Evolutionary conservation across 306 rosid species (phyloP).

Genomic region (Canavalia gladiata): DNA sequence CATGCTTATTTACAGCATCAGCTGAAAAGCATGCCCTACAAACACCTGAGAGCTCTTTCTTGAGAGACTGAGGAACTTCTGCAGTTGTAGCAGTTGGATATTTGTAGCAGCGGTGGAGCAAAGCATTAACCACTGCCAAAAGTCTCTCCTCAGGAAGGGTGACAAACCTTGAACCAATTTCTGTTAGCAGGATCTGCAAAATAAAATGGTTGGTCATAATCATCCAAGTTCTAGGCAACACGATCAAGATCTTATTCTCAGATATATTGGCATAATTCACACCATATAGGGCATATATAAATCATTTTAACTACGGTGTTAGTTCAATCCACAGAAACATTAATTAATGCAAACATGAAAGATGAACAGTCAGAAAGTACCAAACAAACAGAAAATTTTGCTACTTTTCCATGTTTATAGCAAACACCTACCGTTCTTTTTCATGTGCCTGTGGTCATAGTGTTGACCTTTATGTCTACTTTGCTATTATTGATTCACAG

Average conservation of each 20-base stretch:
- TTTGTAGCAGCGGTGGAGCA: constrained; percentile 99
- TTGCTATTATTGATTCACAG: constrained; percentile 17
- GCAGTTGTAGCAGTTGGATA: constrained; percentile 99
- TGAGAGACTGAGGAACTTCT: constrained; percentile 99
- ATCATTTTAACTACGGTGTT: constrained; percentile 9
- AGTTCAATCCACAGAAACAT: constrained; percentile 34
- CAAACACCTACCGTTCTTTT: constrained; percentile 10
- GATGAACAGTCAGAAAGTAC: constrained; percentile 6
- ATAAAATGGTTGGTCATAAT: constrained; percentile 35
- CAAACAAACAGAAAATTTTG: constrained; percentile 4
- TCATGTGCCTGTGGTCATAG: constrained; percentile 25
- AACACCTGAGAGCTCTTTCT: constrained; percentile 99
- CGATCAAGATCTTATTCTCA: constrained; percentile 8
- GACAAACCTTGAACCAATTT: constrained; percentile 98
- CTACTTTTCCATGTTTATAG: constrained; percentile 13
- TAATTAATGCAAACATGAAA: constrained; percentile 36
- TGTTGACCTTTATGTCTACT: constrained; percentile 18
- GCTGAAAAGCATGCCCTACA: constrained; percentile 99
- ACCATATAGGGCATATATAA: constrained; percentile 1
- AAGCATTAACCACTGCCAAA: constrained; percentile 96
- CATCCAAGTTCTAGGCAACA: constrained; percentile 39
- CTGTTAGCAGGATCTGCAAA: constrained; percentile 88
- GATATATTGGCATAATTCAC: constrained; percentile 24
- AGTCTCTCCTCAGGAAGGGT: constrained; percentile 99
- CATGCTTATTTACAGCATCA: constrained; percentile 97